These are phyloP conservation scores for Geotrichum aggregatum DNA, from an alignment of 1,139 yeast species.

Conservation along the genomic window DNA sequence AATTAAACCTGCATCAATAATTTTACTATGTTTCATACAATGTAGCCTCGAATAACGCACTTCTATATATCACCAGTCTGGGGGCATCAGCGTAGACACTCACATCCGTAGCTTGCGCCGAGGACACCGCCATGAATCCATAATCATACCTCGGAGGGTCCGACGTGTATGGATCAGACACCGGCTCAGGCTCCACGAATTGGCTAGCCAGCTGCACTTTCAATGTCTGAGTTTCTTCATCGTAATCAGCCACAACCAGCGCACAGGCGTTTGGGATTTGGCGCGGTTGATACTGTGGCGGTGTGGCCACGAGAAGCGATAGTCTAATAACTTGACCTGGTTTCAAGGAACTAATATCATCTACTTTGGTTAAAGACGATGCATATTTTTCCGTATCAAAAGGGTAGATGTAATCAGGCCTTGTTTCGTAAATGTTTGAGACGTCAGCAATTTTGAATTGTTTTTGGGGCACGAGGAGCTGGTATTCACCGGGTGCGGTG, in stretches of 20 bases:
- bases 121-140: background rate
- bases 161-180: constrained; percentile 1
- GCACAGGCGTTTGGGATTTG: constrained; percentile 5
- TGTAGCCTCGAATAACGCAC: constrained; percentile 9
- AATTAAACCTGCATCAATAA: no score
- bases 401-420: background rate
- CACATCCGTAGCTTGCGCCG: background rate
- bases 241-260: background rate
- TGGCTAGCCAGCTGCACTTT: constrained; percentile 9
- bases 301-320: background rate
- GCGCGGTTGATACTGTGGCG: constrained; percentile 2
- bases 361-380: background rate
- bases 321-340: constrained; percentile 11
- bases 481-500: constrained; percentile 1
- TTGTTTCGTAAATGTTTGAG: background rate
- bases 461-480: constrained; percentile 2
- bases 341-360: background rate
- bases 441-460: background rate
- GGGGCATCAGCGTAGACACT: constrained; percentile 7
- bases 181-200: constrained; percentile 12
- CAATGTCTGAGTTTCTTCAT: background rate
- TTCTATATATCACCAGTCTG: constrained; percentile 5
- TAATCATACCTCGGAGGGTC: constrained; percentile 10
- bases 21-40: background rate
- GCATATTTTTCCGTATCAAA: background rate